Base-by-base conservation (phyloP, 345 rosid species). In the Nephelium lappaceum region DNA sequence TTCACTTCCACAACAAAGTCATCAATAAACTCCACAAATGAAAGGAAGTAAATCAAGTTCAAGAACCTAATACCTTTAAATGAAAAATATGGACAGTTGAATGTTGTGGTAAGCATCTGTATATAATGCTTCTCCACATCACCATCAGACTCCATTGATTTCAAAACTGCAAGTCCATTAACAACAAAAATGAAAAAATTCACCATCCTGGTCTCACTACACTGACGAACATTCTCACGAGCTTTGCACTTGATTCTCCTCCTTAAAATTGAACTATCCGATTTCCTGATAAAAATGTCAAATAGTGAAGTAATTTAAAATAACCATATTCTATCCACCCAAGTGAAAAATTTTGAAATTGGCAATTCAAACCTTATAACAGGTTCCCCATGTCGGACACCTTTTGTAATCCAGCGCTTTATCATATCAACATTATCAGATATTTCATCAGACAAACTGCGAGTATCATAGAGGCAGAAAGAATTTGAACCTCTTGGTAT, bases 111-210 rank as follows among this genome's bases (percentile, higher is more conserved):
- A 66, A 91, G 76, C 86, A 80, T 84, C 73, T 83, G 70, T 63
- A 47, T 69, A 71, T 90, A 86, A 58, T 75, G 74, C 25, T 70
- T 62, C 62, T 75, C 86, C 6, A 27, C 82, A 66, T 62, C 68
- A 43, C 45, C 60, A 72, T 63, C 67, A 64, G 79, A 69, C 64
- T 85, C 87, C 82, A 90, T 83, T 69, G 91, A 85, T 80, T 87
- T 86, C 81, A 92, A 81, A 83, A 93, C 81, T 72, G 82, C 80
- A 21, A 90, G 81, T 63, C 88, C 97, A 64, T 87, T 77, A 27
- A 93, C 84, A 78, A 90, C 97, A 84, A 88, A 89, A 65, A 95
- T 88, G 71, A 87, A 86, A 38, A 88, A 93, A 81, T 93, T 91
- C 62, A 95, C 90, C 86, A 72, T 88, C 83, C 86, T 88, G 39